These are phyloP conservation scores for Aspergillus sp. DNA, from an alignment of 2,329 filamentous ascomycete genomes.

Conservation along the genomic window DNA sequence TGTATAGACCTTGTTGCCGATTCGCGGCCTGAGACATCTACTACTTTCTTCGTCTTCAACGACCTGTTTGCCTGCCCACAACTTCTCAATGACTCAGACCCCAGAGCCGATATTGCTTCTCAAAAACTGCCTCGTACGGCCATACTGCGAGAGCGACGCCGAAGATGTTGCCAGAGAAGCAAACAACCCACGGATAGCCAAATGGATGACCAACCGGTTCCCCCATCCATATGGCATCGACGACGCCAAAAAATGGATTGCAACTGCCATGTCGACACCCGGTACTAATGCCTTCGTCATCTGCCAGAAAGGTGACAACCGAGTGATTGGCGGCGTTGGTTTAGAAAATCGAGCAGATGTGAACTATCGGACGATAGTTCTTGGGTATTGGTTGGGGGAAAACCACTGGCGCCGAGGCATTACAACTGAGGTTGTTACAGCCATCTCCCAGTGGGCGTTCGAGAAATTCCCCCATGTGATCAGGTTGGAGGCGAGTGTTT, in stretches of 20 bases:
- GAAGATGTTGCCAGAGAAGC: conserved; percentile 5
- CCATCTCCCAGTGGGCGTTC: conserved; percentile 5
- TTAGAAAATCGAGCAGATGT: conserved; percentile 1
- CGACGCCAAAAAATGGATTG: conserved; percentile 3
- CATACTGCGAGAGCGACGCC: not conserved
- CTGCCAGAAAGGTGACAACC: not conserved
- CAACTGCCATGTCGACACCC: not conserved
- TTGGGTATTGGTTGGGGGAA: conserved; percentile 13
- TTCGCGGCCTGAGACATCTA: not conserved
- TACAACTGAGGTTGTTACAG: conserved; percentile 6
- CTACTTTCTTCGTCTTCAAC: not conserved
- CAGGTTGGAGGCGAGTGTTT: conserved; percentile 8
- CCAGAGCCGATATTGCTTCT: conserved; percentile 1
- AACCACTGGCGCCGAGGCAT: conserved; percentile 9
- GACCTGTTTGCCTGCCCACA: not conserved
- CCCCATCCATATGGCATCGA: conserved; percentile 7
- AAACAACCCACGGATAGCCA: conserved; percentile 10
- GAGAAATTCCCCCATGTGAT: conserved; percentile 3
- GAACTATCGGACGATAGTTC: conserved; percentile 7
- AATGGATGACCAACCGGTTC: conserved; percentile 11
- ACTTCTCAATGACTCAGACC: not conserved
- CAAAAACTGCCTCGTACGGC: conserved; percentile 3
- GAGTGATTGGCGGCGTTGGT: conserved; percentile 6
- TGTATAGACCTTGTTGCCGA: too few species aligned
- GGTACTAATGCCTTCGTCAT: not conserved